Evolutionary conservation across 352 stramenopile species (phyloP), one percentile per base, ranked within the genome.

Genomic region (Globisporangium abappressorium): DNA sequence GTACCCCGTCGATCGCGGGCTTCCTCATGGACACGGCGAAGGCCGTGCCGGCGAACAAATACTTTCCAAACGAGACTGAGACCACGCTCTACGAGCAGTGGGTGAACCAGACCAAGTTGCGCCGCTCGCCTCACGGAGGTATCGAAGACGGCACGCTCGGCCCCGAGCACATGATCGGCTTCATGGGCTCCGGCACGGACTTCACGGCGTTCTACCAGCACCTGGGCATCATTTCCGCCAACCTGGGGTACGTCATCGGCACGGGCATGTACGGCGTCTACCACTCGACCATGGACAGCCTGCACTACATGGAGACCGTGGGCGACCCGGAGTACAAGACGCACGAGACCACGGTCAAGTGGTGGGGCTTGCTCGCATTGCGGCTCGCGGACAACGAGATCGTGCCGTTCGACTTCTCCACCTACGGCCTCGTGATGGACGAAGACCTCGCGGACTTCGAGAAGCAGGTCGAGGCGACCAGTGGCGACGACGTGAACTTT

Each of bases 231-330:
- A 76, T 90, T 20, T 90, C 78, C 12, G 76, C 92, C 20, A 87
- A 93, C 64, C 75, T 96, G 51, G 75, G 68, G 11, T 94, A 91
- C 54, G 58, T 41, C 5, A 43, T 84, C 28, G 68, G 47, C 18
- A 67, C 24, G 28, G 53, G 61, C 2, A 70, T 63, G n/a, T 93
- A 94, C 66, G 89, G 88, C 30, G 76, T 82, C 26, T 97, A 97
- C 68, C 91, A 97, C 70, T 92, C 77, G 62, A 79, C 82, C 26
- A 97, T 96, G 79, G 89, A 97, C 67, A 93, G 79, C 36, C 81
- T 95, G 61, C 70, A 46, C 55, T 97, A 87, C 66, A 79, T 79
- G 60, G 85, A 89, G 67, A 79, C n/a, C 49, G 79, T 73, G 57
- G 84, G 36, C 18, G 83, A 95, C 57, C 84, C 86, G 43, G 64